Conservation (phyloP, 371 early-diverging fungal genomes). For the Mortierella sp. region DNA sequence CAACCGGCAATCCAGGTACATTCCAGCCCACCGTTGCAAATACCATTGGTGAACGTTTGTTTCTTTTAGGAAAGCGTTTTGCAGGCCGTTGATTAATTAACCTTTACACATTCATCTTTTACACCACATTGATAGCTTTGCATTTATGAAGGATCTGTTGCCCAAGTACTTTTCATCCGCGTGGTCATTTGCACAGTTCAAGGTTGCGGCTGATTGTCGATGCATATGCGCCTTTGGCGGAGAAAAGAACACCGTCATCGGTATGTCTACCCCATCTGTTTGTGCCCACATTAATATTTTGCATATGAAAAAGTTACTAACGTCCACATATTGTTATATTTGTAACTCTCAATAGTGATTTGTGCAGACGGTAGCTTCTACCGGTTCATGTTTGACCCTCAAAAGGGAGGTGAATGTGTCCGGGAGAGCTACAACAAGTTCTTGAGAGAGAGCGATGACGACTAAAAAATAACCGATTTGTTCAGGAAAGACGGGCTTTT, state of each 20-base stretch:
- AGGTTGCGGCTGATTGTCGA: constrained; percentile 82
- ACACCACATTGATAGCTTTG: constrained; percentile 63
- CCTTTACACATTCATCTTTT: not conserved
- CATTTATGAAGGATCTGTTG: constrained; percentile 91
- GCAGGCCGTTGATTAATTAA: not conserved
- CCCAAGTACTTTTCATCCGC: constrained; percentile 96
- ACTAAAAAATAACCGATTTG: constrained; percentile 12
- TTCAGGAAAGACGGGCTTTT: no score
- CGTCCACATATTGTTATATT: not conserved
- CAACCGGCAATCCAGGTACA: constrained; percentile 78
- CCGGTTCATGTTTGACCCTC: constrained; percentile 86
- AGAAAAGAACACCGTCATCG: constrained; percentile 80
- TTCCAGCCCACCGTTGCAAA: not conserved
- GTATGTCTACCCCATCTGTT: constrained; percentile 51
- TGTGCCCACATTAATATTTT: constrained; percentile 7
- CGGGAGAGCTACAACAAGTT: constrained; percentile 78
- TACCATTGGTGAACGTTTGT: not conserved
- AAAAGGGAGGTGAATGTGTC: constrained; percentile 85
- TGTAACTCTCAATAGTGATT: constrained; percentile 64
- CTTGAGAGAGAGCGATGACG: constrained; percentile 61
- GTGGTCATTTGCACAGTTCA: constrained; percentile 94
- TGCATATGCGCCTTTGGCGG: constrained; percentile 88
- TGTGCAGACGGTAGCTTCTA: constrained; percentile 92
- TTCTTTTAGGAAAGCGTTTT: not conserved
- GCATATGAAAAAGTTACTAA: not conserved